A percentile compares a stretch with the other conserved stretches of the same genome.
phyloP scores from a whole-genome alignment of 164 flowering plant genomes.

The Chimonanthus praecox region DNA sequence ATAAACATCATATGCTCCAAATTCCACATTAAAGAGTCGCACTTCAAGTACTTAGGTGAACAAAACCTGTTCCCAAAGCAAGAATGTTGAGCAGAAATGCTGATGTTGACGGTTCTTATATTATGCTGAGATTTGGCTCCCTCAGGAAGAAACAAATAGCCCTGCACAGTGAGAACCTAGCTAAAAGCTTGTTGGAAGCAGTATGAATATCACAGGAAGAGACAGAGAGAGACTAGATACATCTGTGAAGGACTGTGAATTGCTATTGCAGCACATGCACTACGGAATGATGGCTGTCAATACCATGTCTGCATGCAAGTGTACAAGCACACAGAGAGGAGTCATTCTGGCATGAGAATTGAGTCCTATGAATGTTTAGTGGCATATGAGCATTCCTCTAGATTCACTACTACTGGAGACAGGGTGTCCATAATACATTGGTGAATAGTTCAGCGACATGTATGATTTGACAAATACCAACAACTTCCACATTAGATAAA shows the following conservation, averaged over 20 bases:
- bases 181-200: neutral
- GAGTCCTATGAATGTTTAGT: too few relatives aligned
- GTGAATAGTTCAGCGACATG: neutral
- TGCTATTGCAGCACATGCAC: neutral
- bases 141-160: slow-evolving; percentile 87
- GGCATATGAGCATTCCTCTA: neutral
- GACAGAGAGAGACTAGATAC: neutral
- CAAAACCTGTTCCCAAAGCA: slow-evolving; percentile 95
- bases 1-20: neutral
- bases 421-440: neutral
- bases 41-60: neutral
- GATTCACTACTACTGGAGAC: too few relatives aligned
- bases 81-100: slow-evolving; percentile 81
- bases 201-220: neutral
- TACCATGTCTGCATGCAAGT: too few relatives aligned
- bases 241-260: neutral
- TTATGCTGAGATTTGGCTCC: slow-evolving; percentile 70
- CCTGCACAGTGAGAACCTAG: slow-evolving; percentile 36
- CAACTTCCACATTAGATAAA: too few relatives aligned
- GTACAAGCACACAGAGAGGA: too few relatives aligned
- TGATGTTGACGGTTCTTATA: slow-evolving; percentile 68
- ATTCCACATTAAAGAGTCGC: neutral
- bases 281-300: neutral
- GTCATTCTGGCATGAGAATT: too few relatives aligned
- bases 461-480: too few relatives aligned